A percentile compares a stretch with the other conserved stretches of the same genome.
phyloP scores from a whole-genome alignment of 208 protist species.

The Wallacemonas sp. region DNA sequence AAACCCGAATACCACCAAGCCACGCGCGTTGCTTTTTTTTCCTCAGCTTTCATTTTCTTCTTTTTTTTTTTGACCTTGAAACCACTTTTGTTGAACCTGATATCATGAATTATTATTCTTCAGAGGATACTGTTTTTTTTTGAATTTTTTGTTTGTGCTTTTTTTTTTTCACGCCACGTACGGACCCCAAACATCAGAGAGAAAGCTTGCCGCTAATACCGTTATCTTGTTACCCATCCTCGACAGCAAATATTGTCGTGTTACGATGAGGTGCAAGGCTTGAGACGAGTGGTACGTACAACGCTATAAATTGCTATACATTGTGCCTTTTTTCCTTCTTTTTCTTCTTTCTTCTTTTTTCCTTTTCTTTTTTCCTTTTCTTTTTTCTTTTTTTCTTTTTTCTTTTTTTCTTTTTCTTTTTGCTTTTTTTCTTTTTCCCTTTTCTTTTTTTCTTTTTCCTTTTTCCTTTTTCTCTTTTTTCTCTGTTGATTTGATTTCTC shows the following conservation, averaged over 20 bases:
- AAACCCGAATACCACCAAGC: no score
- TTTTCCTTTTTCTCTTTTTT: slow-evolving; percentile 27
- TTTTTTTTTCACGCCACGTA: no score
- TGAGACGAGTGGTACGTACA: no score
- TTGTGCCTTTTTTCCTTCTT: slow-evolving; percentile 1
- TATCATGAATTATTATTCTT: no score
- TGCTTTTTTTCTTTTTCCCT: slow-evolving; percentile 3
- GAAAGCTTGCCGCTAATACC: no score
- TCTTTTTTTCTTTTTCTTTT: slow-evolving; percentile 3
- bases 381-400: slow-evolving; percentile 8
- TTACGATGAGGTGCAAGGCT: no score
- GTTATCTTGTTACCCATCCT: no score
- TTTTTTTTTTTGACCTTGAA: slow-evolving; percentile 13
- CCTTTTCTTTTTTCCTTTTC: slow-evolving; percentile 23
- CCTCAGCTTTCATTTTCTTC: slow-evolving; percentile 11
- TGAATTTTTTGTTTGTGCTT: slow-evolving; percentile 18
- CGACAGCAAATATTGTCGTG: no score
- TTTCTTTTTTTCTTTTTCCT: neutral
- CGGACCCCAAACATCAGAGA: no score
- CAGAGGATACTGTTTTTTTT: neutral
- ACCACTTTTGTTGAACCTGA: slow-evolving; percentile 12
- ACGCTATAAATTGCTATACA: neutral
- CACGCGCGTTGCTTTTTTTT: neutral
- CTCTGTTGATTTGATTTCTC: slow-evolving; percentile 7
- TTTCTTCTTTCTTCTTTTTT: slow-evolving; percentile 12